A percentile compares a stretch with the other conserved stretches of the same genome.
phyloP scores from a whole-genome alignment of 257 asterid genomes.

The Nicotiana knightiana region DNA sequence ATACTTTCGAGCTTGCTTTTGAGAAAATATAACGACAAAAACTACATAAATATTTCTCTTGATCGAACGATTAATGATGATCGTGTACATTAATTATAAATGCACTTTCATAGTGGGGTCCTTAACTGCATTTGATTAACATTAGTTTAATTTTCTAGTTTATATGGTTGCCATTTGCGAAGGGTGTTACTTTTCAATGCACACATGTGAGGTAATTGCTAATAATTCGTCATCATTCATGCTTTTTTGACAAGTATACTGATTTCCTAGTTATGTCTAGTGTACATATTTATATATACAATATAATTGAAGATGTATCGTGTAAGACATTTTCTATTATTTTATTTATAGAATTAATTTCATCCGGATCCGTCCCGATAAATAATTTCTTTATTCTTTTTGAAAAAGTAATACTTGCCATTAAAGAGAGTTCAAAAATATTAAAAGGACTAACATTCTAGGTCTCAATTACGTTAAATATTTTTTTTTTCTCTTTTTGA shows the following conservation, averaged over 20 bases:
- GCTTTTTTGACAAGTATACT: conserved; percentile 3
- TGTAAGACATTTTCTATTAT: neutral
- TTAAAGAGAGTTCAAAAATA: neutral
- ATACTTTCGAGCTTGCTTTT: neutral
- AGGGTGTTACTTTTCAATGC: neutral
- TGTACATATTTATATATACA: neutral
- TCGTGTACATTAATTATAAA: neutral
- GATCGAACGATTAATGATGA: neutral
- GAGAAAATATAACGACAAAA: neutral
- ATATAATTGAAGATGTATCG: neutral
- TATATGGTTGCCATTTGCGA: neutral
- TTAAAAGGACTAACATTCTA: neutral
- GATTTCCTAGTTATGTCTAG: neutral
- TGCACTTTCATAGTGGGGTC: neutral
- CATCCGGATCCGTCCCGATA: neutral
- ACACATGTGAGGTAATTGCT: neutral
- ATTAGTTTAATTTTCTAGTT: neutral
- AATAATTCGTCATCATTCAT: conserved; percentile 6
- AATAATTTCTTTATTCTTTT: neutral
- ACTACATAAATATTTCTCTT: neutral
- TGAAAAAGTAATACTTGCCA: neutral
- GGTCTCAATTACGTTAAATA: neutral
- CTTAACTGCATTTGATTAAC: neutral
- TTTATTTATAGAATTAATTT: neutral
- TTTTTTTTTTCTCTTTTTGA: neutral